Percentiles rank a stretch among this genome's conserved stretches.
These are phyloP conservation scores for Phragmites australis DNA, from an alignment of 176 grass and related monocot species.

Conservation along the genomic window DNA sequence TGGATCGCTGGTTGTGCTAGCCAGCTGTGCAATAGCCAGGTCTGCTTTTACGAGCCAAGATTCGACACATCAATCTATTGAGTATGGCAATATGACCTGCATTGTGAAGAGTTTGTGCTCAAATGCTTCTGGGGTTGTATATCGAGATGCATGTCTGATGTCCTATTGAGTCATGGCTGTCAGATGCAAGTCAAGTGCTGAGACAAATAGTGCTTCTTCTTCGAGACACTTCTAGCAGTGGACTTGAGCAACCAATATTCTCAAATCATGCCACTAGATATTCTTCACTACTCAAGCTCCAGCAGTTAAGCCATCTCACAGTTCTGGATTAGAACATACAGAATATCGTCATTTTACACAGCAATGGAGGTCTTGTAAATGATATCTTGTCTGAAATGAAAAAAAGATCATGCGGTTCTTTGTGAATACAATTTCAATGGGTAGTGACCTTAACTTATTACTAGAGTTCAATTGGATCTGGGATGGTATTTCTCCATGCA, in stretches of 20 bases:
- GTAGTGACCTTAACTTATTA: background rate
- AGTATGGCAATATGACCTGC: constrained; percentile 5
- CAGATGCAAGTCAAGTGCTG: background rate
- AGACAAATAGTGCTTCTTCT: background rate
- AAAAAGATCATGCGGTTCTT: constrained; percentile 8
- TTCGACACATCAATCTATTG: constrained; percentile 65
- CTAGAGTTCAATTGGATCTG: background rate
- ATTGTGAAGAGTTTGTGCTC: constrained; percentile 4
- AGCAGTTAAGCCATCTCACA: background rate
- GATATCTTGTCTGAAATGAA: constrained; percentile 28
- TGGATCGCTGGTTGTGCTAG: constrained; percentile 83
- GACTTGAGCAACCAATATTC: constrained; percentile 23
- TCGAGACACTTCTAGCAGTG: background rate
- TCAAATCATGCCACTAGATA: constrained; percentile 24
- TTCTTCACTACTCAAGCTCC: constrained; percentile 15
- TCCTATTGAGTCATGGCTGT: background rate
- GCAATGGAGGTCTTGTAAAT: constrained; percentile 48
- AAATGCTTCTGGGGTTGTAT: constrained; percentile 18
- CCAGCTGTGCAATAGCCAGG: constrained; percentile 90
- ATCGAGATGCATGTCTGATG: constrained; percentile 22
- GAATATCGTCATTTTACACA: background rate
- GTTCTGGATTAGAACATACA: background rate
- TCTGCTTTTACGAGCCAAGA: constrained; percentile 94
- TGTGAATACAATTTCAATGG: background rate
- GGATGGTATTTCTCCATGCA: background rate